Percentiles rank a stretch among this genome's conserved stretches.
Evolutionary conservation across 1,284 basidiomycete genomes (phyloP).

Genomic region (Tylopilus sp.): DNA sequence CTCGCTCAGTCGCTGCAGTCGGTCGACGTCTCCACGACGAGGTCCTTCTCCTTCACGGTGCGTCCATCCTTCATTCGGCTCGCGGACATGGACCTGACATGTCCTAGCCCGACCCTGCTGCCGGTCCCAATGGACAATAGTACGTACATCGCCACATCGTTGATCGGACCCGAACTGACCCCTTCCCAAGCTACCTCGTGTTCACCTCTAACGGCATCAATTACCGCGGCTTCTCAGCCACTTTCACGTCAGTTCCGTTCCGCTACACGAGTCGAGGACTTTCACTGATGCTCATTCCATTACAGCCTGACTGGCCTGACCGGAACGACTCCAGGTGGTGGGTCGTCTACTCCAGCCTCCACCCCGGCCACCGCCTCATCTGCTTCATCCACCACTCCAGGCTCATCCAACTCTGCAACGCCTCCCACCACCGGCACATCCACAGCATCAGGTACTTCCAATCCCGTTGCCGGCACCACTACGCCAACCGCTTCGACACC

Average conservation of each 20-base stretch:
- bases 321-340: constrained; percentile 35
- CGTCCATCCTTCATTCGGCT: not conserved
- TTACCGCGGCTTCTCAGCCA: constrained; percentile 50
- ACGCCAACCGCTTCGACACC: constrained; percentile 12
- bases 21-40: constrained; percentile 36
- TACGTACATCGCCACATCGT: constrained; percentile 7
- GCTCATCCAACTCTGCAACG: constrained; percentile 10
- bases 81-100: not conserved
- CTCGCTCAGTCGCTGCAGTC: constrained; percentile 39
- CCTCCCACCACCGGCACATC: constrained; percentile 4
- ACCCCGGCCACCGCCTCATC: constrained; percentile 42
- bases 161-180: constrained; percentile 5
- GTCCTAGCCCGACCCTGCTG: constrained; percentile 16
- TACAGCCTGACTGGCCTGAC: constrained; percentile 54
- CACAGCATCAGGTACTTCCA: constrained; percentile 17
- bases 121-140: constrained; percentile 25
- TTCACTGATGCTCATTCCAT: constrained; percentile 10
- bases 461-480: not conserved
- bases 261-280: not conserved
- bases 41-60: constrained; percentile 40
- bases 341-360: constrained; percentile 44
- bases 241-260: constrained; percentile 45
- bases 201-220: constrained; percentile 45
- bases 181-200: constrained; percentile 44
- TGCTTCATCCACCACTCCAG: constrained; percentile 44